A percentile compares a stretch with the other conserved stretches of the same genome.
phyloP scores from a whole-genome alignment of 2,329 filamentous ascomycete genomes.

The Lecanicillium sp. region DNA sequence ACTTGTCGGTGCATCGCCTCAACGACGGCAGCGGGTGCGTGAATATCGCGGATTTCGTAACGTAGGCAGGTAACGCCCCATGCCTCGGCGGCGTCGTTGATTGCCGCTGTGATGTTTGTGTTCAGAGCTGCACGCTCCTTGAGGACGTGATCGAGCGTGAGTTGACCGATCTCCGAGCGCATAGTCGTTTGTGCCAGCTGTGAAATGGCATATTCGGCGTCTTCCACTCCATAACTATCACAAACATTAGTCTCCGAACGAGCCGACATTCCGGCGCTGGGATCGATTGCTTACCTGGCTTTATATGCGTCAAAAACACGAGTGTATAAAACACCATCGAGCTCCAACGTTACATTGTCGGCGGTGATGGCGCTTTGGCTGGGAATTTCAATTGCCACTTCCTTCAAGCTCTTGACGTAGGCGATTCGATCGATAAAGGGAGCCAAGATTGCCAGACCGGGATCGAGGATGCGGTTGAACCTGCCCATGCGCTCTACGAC shows the following conservation, averaged over 20 bases:
- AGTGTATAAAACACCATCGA: slow-evolving; percentile 93
- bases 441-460: slow-evolving; percentile 79
- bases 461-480: slow-evolving; percentile 87
- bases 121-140: slow-evolving; percentile 96
- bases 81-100: slow-evolving; percentile 94
- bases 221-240: slow-evolving; percentile 86
- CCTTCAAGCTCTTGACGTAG: slow-evolving; percentile 96
- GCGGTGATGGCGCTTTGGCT: slow-evolving; percentile 97
- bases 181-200: slow-evolving; percentile 98
- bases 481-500: slow-evolving; percentile 99
- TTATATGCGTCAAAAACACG: slow-evolving; percentile 97
- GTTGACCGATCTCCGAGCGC: slow-evolving; percentile 95
- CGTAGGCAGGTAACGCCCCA: slow-evolving; percentile 95
- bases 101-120: slow-evolving; percentile 95
- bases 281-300: slow-evolving; percentile 57
- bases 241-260: not conserved
- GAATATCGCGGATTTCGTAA: slow-evolving; percentile 97
- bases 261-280: too few relatives aligned
- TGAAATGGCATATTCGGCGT: slow-evolving; percentile 96
- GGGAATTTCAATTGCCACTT: slow-evolving; percentile 91
- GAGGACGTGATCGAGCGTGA: slow-evolving; percentile 92
- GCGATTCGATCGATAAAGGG: slow-evolving; percentile 93
- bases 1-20: slow-evolving; percentile 98
- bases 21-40: slow-evolving; percentile 87
- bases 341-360: slow-evolving; percentile 93